Base-by-base conservation (phyloP, 2,329 filamentous ascomycete species). In the Ambrosiella xylebori region DNA sequence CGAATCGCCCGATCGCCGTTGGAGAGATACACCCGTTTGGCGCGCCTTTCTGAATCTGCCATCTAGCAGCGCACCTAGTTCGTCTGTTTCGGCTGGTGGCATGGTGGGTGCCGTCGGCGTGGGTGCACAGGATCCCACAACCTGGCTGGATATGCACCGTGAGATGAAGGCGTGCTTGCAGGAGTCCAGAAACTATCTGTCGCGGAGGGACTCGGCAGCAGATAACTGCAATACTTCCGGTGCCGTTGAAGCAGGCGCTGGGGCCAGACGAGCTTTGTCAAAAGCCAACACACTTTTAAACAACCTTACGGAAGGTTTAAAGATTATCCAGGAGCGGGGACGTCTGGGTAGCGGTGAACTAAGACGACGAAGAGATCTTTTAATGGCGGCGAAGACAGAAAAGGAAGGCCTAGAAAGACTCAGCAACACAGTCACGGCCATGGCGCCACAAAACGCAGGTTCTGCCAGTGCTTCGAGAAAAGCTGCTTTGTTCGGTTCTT, bases 121-220 rank as follows among this genome's bases (percentile, higher is more conserved):
- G 11, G 69, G 68, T 19, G 74, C 77, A 1, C 73, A 74, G 12
- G 81, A 84, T 65, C 81, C 82, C 1, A 77, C 77, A 2, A 81
- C 84, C 1, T 93, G 88, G 87, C 70, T 91, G 35, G 86, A 91
- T 65, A 74, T 87, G 58, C 82, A 89, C 65, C 72, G 79, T 35
- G 84, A 89, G 65, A 75, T 90, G 70, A 90, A 89, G 70, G 73
- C 74, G 13, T 76, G 79, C 62, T 74, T 93, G 37, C 82, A 86
- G 65, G 79, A 85, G 62, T 82, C 82, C 7, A 70, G 84, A 15
- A 72, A 81, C 61, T 78, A 77, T 66, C 71, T 88, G n/a, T 83
- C 84, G 44, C 73, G 78, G 62, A 72, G 86, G 53, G 87, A 93
- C 65, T 77, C 66, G 3, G 70, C 71, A 9, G 67, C 68, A 6